Evolutionary conservation across 106 monocot species (phyloP), one percentile per base, ranked within the genome.

Genomic region (Dactylorhiza incarnata): DNA sequence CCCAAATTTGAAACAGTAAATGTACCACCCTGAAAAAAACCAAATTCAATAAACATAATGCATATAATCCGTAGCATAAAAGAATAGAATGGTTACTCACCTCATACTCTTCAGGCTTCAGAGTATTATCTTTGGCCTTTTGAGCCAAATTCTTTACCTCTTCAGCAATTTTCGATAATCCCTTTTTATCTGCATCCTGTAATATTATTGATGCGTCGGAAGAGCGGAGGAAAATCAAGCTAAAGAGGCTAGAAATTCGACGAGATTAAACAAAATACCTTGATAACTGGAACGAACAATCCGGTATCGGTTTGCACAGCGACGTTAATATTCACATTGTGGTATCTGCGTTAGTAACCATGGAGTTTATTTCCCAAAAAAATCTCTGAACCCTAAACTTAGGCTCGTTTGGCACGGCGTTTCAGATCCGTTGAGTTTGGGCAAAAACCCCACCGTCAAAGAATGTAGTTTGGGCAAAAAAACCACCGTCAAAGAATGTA

Each of bases 131-230:
- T 80, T 89, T 99, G n/a, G 97, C 97, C 62, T 86, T 94, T 71
- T 91, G 97, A 23, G 97, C 97, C 74, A 99, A 62, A 54, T 63
- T 71, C 73, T 94, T 99, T 15, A 99, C 97, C 78, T 99, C 97
- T 55, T 87, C 89, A 59, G 94, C 75, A 52, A 99, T 99, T 77
- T 62, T 84, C 14, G 97, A 87, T 52, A 99, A 79, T 13, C 97
- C 97, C 77, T 99, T 99, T 45, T 99, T 99, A 82, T 99, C 97
- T 24, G 94, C 97, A 82, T 99, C 89, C 97, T 99, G 84, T 68
- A 91, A 43, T 12, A 56, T 65, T 2, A 79, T 16, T 62, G 11
- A 45, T 47, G 49, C 65, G 15, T 65, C 48, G 79, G 24, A 46
- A 52, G 6, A 10, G 48, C 23, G 25, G 17, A 44, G 51, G 37